These are phyloP conservation scores for Phytophthora meadii DNA, from an alignment of 352 stramenopile species.

Conservation along the genomic window DNA sequence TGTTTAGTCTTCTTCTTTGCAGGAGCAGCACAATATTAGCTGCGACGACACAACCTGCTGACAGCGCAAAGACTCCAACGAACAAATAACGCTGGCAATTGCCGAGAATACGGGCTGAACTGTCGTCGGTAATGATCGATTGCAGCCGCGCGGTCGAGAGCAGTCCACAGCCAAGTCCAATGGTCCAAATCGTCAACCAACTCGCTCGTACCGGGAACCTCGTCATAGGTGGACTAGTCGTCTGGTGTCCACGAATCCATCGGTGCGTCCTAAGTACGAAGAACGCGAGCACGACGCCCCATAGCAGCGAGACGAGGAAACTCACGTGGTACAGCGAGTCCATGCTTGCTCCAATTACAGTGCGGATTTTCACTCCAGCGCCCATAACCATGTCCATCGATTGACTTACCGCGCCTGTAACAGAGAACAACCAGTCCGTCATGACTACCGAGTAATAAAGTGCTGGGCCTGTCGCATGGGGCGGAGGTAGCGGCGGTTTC, in stretches of 20 bases:
- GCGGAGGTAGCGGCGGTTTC: conserved; percentile 29
- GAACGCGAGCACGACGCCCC: conserved; percentile 51
- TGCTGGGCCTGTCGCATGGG: conserved; percentile 45
- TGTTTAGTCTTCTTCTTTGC: conserved; percentile 19
- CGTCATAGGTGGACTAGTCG: conserved; percentile 24
- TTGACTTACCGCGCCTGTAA: conserved; percentile 57
- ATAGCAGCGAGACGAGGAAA: conserved; percentile 59
- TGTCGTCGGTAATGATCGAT: conserved; percentile 28
- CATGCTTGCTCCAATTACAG: conserved; percentile 49
- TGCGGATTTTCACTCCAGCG: conserved; percentile 39
- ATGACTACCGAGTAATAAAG: conserved; percentile 67
- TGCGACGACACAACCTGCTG: conserved; percentile 35
- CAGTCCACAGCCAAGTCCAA: conserved; percentile 50
- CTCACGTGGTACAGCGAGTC: conserved; percentile 45
- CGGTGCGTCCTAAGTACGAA: conserved; percentile 51
- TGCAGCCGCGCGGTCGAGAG: conserved; percentile 46
- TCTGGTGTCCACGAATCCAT: conserved; percentile 7
- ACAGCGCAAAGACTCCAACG: conserved; percentile 40
- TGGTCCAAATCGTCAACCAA: conserved; percentile 56
- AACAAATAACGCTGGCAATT: conserved; percentile 42
- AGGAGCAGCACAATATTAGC: conserved; percentile 45
- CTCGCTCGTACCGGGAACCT: conserved; percentile 53
- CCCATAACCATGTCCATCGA: conserved; percentile 65
- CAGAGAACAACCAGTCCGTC: conserved; percentile 63
- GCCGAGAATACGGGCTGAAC: conserved; percentile 1